Percentiles rank a stretch among this genome's conserved stretches.
Evolutionary conservation across 1,139 yeast genomes (phyloP).

Genomic region (Saccharomyces pastorianus): DNA sequence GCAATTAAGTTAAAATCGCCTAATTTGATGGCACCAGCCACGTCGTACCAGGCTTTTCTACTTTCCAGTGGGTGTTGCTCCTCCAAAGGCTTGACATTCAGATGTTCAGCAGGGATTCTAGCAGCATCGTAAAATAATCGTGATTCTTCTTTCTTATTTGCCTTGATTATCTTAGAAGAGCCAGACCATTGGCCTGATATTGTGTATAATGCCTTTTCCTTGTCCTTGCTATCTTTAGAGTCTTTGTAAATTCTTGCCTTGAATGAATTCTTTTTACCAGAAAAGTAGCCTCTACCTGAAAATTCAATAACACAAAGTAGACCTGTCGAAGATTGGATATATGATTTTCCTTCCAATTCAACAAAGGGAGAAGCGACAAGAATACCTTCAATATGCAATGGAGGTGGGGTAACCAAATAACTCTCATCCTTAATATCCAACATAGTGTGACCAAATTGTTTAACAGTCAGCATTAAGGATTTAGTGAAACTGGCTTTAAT

Average conservation of each 20-base stretch:
- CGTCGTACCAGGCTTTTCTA: constrained; percentile 78
- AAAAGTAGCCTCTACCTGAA: constrained; percentile 86
- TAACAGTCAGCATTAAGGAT: constrained; percentile 53
- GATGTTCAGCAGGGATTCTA: constrained; percentile 41
- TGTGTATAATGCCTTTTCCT: constrained; percentile 65
- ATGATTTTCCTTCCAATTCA: constrained; percentile 76
- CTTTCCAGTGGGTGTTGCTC: constrained; percentile 70
- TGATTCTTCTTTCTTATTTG: constrained; percentile 19
- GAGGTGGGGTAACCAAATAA: constrained; percentile 77
- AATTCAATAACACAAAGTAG: constrained; percentile 66
- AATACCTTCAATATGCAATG: constrained; percentile 90
- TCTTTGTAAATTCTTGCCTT: constrained; percentile 71
- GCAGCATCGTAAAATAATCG: constrained; percentile 61
- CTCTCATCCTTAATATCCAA: constrained; percentile 58
- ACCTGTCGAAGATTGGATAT: constrained; percentile 74
- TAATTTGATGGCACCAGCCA: constrained; percentile 73
- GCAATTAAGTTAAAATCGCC: constrained; percentile 71
- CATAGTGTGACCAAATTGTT: constrained; percentile 86
- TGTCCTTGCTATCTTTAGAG: constrained; percentile 38
- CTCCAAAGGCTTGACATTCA: constrained; percentile 70
- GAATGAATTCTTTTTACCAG: constrained; percentile 86
- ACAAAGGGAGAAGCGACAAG: constrained; percentile 82
- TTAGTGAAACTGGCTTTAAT: constrained; percentile 76
- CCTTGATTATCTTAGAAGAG: constrained; percentile 41
- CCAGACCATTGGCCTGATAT: constrained; percentile 91